Base-by-base conservation (phyloP, 306 rosid genomes). In the Astragalus membranaceus region DNA sequence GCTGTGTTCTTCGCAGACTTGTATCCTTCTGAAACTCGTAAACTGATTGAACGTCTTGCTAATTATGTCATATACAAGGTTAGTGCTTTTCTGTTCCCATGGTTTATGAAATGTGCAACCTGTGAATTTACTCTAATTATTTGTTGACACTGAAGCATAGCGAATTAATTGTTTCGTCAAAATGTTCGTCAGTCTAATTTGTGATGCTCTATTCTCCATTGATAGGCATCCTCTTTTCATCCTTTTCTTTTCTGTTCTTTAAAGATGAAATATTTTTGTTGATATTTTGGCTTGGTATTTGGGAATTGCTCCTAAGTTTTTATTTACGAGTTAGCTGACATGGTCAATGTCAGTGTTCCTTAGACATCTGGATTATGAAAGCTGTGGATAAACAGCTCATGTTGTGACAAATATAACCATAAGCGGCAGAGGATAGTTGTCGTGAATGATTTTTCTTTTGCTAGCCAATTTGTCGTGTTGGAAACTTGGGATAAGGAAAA, bases 31-130 rank as follows among this genome's bases (percentile, higher is more conserved):
- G 99, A 94, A 81, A 84, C 87, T 63, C 88, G 89, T 56, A 94
- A 88, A 52, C 65, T 94, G 84, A 78, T 84, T 57, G 96, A 94
- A 37, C 92, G 96, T 63, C 96, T 94, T 50, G 75, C 86, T 74
- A 91, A 91, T 79, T 95, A 95, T 87, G 81, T 91, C 58, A 83
- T 95, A 67, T 95, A 95, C 84, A 95, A 95, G 97, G 99, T 89
- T 69, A 82, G 57, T 49, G 10, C 60, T 79, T 67, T 80, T 54
- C 17, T 42, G 16, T 50, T 44, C 41, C 39, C 15, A 5, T 42
- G 8, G 42, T 50, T 47, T 64, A 46, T 46, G 54, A 67, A 23
- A 46, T 57, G 43, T 47, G 20, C 33, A 4, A 15, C 46, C 20
- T 64, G 33, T 1, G 23, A 72, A 59, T 53, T 58, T 37, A 74